phyloP scores from a whole-genome alignment of 768 basidiomycete species.

The Pleurotus platypus region DNA sequence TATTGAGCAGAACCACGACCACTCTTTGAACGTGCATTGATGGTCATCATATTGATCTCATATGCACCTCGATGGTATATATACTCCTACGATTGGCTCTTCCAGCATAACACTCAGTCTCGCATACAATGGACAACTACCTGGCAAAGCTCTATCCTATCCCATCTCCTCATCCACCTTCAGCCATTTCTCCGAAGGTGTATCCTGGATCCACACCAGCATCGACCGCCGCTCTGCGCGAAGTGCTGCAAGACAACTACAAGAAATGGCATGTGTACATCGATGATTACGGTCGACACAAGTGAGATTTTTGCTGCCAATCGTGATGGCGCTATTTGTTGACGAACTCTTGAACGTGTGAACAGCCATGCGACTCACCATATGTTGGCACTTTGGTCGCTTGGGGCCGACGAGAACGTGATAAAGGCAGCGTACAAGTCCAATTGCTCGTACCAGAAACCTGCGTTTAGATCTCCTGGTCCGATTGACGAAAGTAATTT shows the following conservation, averaged over 20 bases:
- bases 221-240: constrained; percentile 35
- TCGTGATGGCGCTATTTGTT: constrained; percentile 24
- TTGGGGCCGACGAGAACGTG: constrained; percentile 47
- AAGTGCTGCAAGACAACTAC: constrained; percentile 46
- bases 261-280: constrained; percentile 54
- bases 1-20: no score
- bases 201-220: constrained; percentile 30
- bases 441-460: constrained; percentile 32
- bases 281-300: constrained; percentile 35
- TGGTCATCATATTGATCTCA: no score
- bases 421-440: constrained; percentile 34
- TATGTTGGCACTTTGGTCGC: constrained; percentile 52
- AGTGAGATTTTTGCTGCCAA: constrained; percentile 22
- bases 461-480: constrained; percentile 39
- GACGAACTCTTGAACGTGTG: constrained; percentile 6
- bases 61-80: neutral
- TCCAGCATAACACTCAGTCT: neutral
- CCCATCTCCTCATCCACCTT: constrained; percentile 13
- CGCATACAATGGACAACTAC: neutral
- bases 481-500: constrained; percentile 46
- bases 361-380: constrained; percentile 54
- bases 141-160: constrained; percentile 12
- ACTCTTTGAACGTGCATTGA: no score
- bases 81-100: neutral
- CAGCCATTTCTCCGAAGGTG: constrained; percentile 25